Conservation (phyloP, 305 asterid genomes). For the Euphrasia arctica region DNA sequence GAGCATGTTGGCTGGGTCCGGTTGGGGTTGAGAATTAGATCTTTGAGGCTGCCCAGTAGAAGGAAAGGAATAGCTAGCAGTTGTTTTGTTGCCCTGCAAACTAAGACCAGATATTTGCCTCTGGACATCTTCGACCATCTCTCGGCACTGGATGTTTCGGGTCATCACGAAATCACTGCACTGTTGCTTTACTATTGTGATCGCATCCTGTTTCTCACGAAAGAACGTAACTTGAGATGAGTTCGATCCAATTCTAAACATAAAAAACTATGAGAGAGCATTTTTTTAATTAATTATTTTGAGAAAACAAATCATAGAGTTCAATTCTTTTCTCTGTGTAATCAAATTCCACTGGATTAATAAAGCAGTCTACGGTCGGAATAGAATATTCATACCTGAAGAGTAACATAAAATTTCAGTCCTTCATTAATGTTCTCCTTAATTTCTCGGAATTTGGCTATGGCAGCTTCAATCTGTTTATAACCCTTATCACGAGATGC, state of each 20-base stretch:
- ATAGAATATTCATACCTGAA: conserved; percentile 62
- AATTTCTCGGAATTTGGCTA: conserved; percentile 79
- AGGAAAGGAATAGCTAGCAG: conserved; percentile 50
- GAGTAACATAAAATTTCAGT: conserved; percentile 89
- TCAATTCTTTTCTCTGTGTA: background rate
- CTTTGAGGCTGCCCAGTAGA: conserved; percentile 54
- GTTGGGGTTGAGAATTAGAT: conserved; percentile 51
- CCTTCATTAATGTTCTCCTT: conserved; percentile 97
- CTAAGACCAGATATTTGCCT: conserved; percentile 82
- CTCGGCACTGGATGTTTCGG: conserved; percentile 89
- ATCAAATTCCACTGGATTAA: conserved; percentile 7
- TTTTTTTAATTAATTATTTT: background rate
- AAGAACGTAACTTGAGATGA: background rate
- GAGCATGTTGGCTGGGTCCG: conserved; percentile 41
- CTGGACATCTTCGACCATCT: conserved; percentile 94
- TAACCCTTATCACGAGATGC: conserved; percentile 91
- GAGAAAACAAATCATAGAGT: background rate
- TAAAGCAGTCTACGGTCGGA: conserved; percentile 8
- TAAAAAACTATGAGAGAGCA: background rate
- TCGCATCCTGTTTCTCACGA: conserved; percentile 73
- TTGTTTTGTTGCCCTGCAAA: conserved; percentile 65
- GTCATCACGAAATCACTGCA: conserved; percentile 96
- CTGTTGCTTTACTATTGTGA: conserved; percentile 82
- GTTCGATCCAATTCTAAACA: too few species aligned
- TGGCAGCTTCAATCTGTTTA: conserved; percentile 94